Base-by-base conservation (phyloP, 306 rosid genomes). In the Arachis stenosperma region DNA sequence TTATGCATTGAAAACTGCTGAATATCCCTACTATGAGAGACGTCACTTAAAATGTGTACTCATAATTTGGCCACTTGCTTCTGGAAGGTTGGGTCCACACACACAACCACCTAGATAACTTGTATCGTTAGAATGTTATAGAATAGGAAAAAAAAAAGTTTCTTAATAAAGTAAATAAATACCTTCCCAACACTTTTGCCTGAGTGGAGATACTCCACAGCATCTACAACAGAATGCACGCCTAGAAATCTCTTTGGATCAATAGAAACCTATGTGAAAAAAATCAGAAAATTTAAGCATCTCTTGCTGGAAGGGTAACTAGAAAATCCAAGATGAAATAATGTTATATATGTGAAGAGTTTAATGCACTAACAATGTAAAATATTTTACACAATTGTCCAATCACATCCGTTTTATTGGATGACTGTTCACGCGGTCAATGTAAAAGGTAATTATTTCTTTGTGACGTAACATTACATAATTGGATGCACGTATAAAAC, bases 141-240 rank as follows among this genome's bases (percentile, higher is more conserved):
- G 30, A 72, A 41, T 36, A 43, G 41, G 2, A 2, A 4, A 33
- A 33, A 33, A 33, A 33, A 33, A 33, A 68, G 3, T 17, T 4
- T 36, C 10, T 55, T 58, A 48, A 41, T 33, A 3, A 4, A 46
- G 70, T 14, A 68, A 58, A 42, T 53, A 75, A 60, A 54, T 91
- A 94, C 98, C 98, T 94, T 94, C 59, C 98, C 98, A 29, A 91
- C 90, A 72, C 98, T 94, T 81, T 86, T 87, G 7, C 98, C 98
- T 22, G 98, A 94, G 83, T 94, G 97, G 75, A 94, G 96, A 81
- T 94, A 84, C 79, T 94, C 98, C 12, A 94, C 97, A 5, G 98
- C 98, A 60, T 94, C 92, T 3, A 90, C 88, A 41, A 87, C 92
- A 8, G 98, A 85, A 61, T 70, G 61, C 40, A 94, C 66, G 52